A percentile compares a stretch with the other conserved stretches of the same genome.
These are phyloP conservation scores for Botryosphaeria dothidea DNA, from an alignment of 2,329 filamentous ascomycete species.

Conservation along the genomic window DNA sequence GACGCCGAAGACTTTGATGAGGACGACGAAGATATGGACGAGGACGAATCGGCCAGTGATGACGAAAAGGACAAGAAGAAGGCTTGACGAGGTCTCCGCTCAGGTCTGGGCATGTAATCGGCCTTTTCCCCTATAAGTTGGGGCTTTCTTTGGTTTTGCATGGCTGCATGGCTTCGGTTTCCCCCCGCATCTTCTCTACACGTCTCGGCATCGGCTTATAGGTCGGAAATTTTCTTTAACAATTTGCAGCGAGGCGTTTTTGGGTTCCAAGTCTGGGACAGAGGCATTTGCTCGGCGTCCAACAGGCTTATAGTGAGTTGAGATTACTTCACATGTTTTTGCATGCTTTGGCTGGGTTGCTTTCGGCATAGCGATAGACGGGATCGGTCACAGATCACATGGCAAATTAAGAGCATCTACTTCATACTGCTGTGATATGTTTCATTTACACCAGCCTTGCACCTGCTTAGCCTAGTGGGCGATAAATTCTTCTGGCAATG, in stretches of 20 bases:
- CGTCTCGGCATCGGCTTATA: background rate
- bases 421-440: background rate
- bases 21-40: slow-evolving; percentile 51
- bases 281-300: slow-evolving; percentile 19
- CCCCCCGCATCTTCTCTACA: background rate
- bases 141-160: background rate
- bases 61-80: slow-evolving; percentile 1
- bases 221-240: background rate
- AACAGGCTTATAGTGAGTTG: background rate
- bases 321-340: background rate
- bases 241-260: slow-evolving; percentile 16
- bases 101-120: background rate
- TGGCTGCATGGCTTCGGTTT: background rate
- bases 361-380: slow-evolving; percentile 18
- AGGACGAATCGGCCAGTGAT: slow-evolving; percentile 39
- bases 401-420: slow-evolving; percentile 4
- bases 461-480: background rate
- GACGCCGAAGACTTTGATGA: slow-evolving; percentile 57
- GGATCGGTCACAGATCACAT: background rate
- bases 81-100: background rate
- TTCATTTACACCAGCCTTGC: background rate
- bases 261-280: background rate
- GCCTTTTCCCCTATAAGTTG: background rate
- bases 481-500: background rate
- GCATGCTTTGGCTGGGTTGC: background rate